Conservation (phyloP, 352 stramenopile species). For the Thraustotheca clavata region DNA sequence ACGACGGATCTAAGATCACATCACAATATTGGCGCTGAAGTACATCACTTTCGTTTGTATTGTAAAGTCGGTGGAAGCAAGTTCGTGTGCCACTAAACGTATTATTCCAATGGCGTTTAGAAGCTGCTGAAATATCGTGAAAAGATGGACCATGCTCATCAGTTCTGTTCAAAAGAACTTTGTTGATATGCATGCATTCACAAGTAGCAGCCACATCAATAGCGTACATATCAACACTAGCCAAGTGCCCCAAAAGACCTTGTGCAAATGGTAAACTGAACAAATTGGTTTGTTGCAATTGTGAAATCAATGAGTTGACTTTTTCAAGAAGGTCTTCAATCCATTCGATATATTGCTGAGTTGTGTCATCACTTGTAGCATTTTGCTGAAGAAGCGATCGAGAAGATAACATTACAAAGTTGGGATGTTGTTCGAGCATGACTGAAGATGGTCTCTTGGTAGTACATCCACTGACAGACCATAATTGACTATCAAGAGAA, state of each 20-base stretch:
- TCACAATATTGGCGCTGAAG: constrained; percentile 13
- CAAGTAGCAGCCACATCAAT: constrained; percentile 11
- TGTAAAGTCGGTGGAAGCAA: constrained; percentile 14
- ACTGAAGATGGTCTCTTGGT: background rate
- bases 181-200: constrained; percentile 18
- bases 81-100: background rate
- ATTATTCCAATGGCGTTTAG: constrained; percentile 17
- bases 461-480: background rate
- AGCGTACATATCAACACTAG: background rate
- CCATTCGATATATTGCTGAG: constrained; percentile 13
- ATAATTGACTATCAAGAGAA: constrained; percentile 2
- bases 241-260: background rate
- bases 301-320: background rate
- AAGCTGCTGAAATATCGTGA: background rate
- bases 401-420: background rate
- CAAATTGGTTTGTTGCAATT: constrained; percentile 10
- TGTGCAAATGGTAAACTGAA: constrained; percentile 7
- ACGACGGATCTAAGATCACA: constrained; percentile 13
- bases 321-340: constrained; percentile 4
- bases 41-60: background rate
- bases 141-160: background rate
- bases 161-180: background rate
- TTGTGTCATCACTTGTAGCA: background rate
- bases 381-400: background rate
- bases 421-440: background rate